Conservation (phyloP, 345 rosid genomes). For the Corchorus capsularis region DNA sequence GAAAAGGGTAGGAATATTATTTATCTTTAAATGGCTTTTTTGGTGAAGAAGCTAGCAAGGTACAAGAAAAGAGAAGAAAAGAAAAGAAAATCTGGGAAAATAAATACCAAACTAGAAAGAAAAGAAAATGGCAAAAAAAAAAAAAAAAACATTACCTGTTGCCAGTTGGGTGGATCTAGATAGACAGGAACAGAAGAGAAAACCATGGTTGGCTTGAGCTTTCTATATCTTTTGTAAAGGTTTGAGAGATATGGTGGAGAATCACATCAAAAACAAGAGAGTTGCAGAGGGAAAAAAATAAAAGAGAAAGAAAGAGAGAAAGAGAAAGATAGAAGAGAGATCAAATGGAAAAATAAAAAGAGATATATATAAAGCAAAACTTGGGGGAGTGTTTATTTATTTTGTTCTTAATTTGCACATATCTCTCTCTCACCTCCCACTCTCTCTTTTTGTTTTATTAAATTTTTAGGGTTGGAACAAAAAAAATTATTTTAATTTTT, state of each 20-base stretch:
- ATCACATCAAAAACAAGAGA: constrained; percentile 55
- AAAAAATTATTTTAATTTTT: not conserved
- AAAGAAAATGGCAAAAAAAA: too few species aligned
- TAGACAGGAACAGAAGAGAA: constrained; percentile 62
- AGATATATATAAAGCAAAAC: constrained; percentile 41
- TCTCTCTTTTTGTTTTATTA: constrained; percentile 42
- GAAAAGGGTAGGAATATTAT: constrained; percentile 37
- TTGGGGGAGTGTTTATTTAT: constrained; percentile 35
- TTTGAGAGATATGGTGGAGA: constrained; percentile 49
- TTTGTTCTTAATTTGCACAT: constrained; percentile 27
- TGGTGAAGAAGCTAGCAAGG: constrained; percentile 24
- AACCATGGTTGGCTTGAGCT: constrained; percentile 45
- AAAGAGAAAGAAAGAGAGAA: constrained; percentile 28
- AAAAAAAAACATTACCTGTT: constrained; percentile 38
- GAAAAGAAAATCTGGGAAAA: constrained; percentile 5
- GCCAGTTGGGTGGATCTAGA: constrained; percentile 72
- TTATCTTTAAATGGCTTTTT: constrained; percentile 34
- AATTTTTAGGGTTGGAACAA: constrained; percentile 30
- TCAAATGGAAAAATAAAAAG: constrained; percentile 23
- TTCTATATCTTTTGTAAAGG: constrained; percentile 50
- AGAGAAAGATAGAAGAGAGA: constrained; percentile 38
- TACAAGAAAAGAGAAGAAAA: constrained; percentile 10
- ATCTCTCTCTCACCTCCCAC: constrained; percentile 18
- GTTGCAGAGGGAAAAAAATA: constrained; percentile 47
- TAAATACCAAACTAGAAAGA: not conserved